Percentiles rank a stretch among this genome's conserved stretches.
Evolutionary conservation across 1,139 yeast genomes (phyloP).

Genomic region (Candida albicans): DNA sequence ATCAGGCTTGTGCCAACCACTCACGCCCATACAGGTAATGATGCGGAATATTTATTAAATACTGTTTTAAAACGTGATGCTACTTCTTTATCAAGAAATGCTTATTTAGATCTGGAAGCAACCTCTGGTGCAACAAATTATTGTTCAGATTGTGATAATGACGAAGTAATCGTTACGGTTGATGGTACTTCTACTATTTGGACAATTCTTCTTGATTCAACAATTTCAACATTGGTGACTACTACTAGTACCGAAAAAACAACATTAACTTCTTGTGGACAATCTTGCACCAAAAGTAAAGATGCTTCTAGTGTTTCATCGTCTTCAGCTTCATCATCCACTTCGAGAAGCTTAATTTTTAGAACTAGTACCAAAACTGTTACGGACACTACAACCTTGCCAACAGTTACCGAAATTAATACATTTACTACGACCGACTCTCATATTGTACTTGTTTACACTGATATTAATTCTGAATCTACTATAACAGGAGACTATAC

Average conservation of each 20-base stretch:
- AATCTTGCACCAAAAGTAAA: too few species aligned
- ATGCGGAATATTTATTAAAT: too few species aligned
- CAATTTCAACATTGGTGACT: neutral
- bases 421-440: neutral
- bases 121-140: neutral
- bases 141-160: neutral
- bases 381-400: neutral
- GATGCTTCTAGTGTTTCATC: too few species aligned
- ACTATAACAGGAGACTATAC: neutral
- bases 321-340: neutral
- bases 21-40: neutral
- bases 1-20: neutral
- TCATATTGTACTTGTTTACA: neutral
- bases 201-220: neutral
- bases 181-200: neutral
- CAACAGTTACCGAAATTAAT: neutral
- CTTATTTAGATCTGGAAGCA: too few species aligned
- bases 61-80: slow-evolving; percentile 4
- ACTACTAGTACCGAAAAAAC: neutral
- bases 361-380: neutral
- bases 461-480: neutral
- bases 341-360: neutral
- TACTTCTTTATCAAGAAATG: too few species aligned
- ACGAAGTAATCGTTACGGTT: neutral
- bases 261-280: neutral